Base-by-base conservation (phyloP, 805 yeast species). In the Starmerella ratchasimensis region DNA sequence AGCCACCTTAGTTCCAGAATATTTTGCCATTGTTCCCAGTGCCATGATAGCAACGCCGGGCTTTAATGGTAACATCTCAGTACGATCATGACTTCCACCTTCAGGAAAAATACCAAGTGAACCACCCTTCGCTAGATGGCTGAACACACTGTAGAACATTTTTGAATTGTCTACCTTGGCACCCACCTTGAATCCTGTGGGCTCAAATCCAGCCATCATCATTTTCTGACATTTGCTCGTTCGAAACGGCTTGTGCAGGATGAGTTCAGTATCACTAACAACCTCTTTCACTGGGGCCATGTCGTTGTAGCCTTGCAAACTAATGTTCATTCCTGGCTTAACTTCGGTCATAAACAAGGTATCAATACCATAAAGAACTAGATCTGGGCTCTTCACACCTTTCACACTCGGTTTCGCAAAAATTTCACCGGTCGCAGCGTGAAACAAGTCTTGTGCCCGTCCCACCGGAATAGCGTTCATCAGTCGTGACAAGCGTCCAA, bases 1-100 rank as follows among this genome's bases (percentile, higher is more conserved):
- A 50, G 76, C 75, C 3, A 88, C 88, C 39, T 76, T 75, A 42
- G 80, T 74, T 31, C 71, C 69, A 0, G 90, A 83, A 49, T 80
- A 71, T 42, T 72, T 67, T 18, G 75, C 80, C 74, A 86, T 72
- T 8, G 97, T 90, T 7, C 97, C 98, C 22, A 90, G 65, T 0
- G 97, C 98, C 97, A 88, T 90, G 39, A 88, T 80, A 2, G 95
- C 95, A 7, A 90, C 96, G 45, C 98, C 98, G 1, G 97, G 95
- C 55, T 90, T 88, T 48, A 88, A 64, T 0, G 98, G 98, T 35
- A 88, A 66, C 48, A 88, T 60, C 45, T 83, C 93, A 0, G 97
- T 76, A 48, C 98, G 68, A 57, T 88, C 98, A 53, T 88, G 98
- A 10, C 95, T 83, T 1, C 98, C 98, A 42, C 98, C 98, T 63